Evolutionary conservation across 176 grass and related monocot genomes (phyloP).

Genomic region (Oryza brachyantha): DNA sequence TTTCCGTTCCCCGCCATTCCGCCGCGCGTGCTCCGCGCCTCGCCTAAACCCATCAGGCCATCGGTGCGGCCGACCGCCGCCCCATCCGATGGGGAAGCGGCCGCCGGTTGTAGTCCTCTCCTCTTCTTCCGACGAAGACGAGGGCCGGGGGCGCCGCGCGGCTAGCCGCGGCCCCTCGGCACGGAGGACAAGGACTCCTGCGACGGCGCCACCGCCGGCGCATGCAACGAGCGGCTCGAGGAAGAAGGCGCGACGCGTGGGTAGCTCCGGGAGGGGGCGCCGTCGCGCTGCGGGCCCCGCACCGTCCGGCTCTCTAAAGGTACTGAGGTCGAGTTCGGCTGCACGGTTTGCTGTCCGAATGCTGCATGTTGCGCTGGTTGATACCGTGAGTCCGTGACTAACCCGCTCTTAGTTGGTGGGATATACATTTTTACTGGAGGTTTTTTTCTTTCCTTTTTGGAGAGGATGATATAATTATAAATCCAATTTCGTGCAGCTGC

Average conservation of each 20-base stretch:
- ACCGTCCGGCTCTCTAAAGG: conserved; percentile 33
- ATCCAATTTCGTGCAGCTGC: not conserved
- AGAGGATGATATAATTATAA: not conserved
- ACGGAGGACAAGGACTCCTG: conserved; percentile 32
- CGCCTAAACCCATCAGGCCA: not conserved
- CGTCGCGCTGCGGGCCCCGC: not conserved
- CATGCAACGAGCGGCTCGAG: conserved; percentile 14
- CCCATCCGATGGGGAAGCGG: conserved; percentile 43
- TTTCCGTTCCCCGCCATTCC: not conserved
- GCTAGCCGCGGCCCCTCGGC: conserved; percentile 16
- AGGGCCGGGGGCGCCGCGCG: conserved; percentile 3
- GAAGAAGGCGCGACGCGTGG: conserved; percentile 40
- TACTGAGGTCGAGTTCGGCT: conserved; percentile 7
- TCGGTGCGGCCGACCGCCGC: not conserved
- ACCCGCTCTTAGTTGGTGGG: not conserved
- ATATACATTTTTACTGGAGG: not conserved
- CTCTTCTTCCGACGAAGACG: conserved; percentile 36
- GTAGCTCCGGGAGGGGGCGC: conserved; percentile 30
- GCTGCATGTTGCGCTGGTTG: not conserved
- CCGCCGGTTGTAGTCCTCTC: conserved; percentile 38
- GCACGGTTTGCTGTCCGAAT: not conserved
- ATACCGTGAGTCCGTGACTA: not conserved
- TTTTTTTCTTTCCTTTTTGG: not conserved
- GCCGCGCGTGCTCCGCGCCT: not conserved
- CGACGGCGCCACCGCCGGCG: conserved; percentile 12